Conservation (phyloP, 257 asterid species). For the Oldenlandia corymbosa region DNA sequence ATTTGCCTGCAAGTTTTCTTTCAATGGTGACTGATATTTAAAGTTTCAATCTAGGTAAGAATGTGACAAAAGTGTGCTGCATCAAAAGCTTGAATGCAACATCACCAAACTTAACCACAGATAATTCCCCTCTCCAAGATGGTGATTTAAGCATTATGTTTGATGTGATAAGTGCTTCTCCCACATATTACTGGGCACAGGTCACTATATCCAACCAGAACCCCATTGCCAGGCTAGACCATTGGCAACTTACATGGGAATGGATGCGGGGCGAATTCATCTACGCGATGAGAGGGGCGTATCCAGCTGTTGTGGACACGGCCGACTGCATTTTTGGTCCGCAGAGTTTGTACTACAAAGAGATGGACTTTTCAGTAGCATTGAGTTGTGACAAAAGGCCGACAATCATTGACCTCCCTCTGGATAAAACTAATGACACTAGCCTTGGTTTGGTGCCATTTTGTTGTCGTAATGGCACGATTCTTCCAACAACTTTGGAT, state of each 20-base stretch:
- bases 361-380: constrained; percentile 43
- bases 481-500: constrained; percentile 52
- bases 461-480: constrained; percentile 64
- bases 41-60: constrained; percentile 24
- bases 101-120: constrained; percentile 21
- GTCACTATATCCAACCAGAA: constrained; percentile 56
- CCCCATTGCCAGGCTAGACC: constrained; percentile 43
- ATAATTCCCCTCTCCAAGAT: constrained; percentile 25
- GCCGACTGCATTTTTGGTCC: constrained; percentile 48
- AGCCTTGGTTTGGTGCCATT: constrained; percentile 49
- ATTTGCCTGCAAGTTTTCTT: not conserved
- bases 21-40: not conserved
- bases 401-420: constrained; percentile 59
- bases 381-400: constrained; percentile 48
- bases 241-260: constrained; percentile 59
- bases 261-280: constrained; percentile 75
- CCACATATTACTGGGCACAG: constrained; percentile 44
- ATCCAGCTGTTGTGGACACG: constrained; percentile 40
- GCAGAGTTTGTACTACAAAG: constrained; percentile 37
- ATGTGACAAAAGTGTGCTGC: constrained; percentile 43
- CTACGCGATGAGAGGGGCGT: constrained; percentile 54
- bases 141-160: constrained; percentile 62
- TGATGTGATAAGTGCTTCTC: constrained; percentile 42
- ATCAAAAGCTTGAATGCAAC: constrained; percentile 19
- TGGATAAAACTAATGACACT: constrained; percentile 43